Evolutionary conservation across 179 eudicot genomes (phyloP).

Genomic region (Gypsophila paniculata): DNA sequence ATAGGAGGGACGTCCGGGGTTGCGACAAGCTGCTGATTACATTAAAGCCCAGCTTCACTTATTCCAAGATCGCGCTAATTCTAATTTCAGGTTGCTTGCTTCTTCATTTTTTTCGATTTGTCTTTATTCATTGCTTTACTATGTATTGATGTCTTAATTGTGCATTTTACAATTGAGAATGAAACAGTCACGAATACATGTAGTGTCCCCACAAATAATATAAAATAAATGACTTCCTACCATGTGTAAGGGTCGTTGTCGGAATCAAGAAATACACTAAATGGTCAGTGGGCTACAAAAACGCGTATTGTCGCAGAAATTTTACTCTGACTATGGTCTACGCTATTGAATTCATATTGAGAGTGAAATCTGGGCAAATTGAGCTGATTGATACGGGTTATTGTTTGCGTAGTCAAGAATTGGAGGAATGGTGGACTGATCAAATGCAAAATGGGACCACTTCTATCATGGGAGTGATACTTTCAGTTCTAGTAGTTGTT

Average conservation of each 20-base stretch:
- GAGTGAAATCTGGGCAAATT: neutral
- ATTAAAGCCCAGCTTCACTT: conserved; percentile 55
- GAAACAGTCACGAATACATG: too few relatives aligned
- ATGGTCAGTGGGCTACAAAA: too few relatives aligned
- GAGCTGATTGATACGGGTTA: neutral
- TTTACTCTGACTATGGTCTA: conserved; percentile 12
- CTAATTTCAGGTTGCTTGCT: conserved; percentile 53
- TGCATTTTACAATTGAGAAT: too few relatives aligned
- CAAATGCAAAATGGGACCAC: conserved; percentile 8
- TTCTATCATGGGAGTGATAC: too few relatives aligned
- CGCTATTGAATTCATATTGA: neutral
- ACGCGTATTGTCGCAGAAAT: neutral
- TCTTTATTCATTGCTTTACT: neutral
- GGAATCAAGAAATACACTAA: too few relatives aligned
- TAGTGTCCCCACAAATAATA: too few relatives aligned
- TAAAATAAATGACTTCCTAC: too few relatives aligned
- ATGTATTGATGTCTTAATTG: conserved; percentile 36
- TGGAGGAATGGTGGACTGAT: neutral
- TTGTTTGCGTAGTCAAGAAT: neutral
- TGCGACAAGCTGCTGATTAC: conserved; percentile 71
- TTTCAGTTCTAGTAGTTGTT: neutral
- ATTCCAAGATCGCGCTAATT: conserved; percentile 55
- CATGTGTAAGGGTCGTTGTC: too few relatives aligned
- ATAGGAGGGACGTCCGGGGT: conserved; percentile 86
- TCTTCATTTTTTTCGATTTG: neutral